Conservation (phyloP, 2,329 filamentous ascomycete genomes). For the Hypoxylon sp. region DNA sequence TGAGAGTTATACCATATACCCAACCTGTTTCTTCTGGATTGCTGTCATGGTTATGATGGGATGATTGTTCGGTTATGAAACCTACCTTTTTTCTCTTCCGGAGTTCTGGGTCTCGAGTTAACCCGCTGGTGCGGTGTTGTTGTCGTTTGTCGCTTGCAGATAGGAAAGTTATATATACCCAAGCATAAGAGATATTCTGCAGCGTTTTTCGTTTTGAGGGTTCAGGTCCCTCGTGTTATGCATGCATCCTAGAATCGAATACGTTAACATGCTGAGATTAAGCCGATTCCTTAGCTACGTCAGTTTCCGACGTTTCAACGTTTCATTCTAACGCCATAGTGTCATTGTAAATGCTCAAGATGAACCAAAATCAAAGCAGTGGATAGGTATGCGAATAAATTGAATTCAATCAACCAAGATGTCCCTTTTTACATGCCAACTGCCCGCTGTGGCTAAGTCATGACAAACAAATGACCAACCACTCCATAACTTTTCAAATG, state of each 20-base stretch:
- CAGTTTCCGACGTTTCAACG: no score
- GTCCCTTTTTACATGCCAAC: constrained; percentile 13
- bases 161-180: constrained; percentile 24
- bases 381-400: no score
- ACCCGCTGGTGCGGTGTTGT: constrained; percentile 12
- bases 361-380: no score
- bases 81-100: constrained; percentile 6
- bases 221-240: no score
- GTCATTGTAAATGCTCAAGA: no score
- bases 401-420: no score
- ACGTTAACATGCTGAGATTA: no score
- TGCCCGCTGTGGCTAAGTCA: background rate
- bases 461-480: background rate
- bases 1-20: constrained; percentile 10
- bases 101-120: background rate
- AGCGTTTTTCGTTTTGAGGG: background rate
- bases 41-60: background rate
- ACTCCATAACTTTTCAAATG: background rate
- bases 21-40: background rate
- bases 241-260: no score
- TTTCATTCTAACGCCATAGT: no score
- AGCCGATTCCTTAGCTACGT: no score
- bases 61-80: background rate
- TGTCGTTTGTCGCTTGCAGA: constrained; percentile 16
- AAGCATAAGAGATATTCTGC: background rate